These are phyloP conservation scores for Solanum hybrid DNA, from an alignment of 305 asterid genomes.

Conservation along the genomic window DNA sequence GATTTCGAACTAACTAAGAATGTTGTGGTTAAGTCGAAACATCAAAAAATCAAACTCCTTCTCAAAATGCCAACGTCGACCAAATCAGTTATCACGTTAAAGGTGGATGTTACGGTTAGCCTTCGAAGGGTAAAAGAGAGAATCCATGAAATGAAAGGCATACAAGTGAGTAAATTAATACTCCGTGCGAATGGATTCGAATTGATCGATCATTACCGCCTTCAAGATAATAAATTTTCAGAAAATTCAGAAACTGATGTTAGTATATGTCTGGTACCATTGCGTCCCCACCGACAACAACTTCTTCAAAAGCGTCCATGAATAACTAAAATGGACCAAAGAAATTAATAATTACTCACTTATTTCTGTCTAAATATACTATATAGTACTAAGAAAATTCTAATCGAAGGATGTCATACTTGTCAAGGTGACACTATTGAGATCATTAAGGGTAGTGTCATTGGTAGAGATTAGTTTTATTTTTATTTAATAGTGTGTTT, in stretches of 20 bases:
- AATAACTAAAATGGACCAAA: background rate
- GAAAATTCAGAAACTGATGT: conserved; percentile 32
- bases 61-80: conserved; percentile 26
- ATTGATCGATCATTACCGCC: conserved; percentile 23
- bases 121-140: conserved; percentile 32
- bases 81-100: conserved; percentile 3
- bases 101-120: conserved; percentile 15
- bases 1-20: background rate
- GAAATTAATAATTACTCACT: conserved; percentile 18
- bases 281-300: background rate
- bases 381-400: conserved; percentile 23
- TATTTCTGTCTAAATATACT: conserved; percentile 9
- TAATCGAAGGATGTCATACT: conserved; percentile 18
- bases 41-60: conserved; percentile 20
- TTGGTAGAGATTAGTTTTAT: conserved; percentile 23
- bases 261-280: background rate
- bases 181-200: conserved; percentile 32
- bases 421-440: background rate
- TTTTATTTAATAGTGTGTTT: background rate
- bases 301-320: conserved; percentile 16
- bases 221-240: conserved; percentile 22
- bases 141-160: conserved; percentile 27
- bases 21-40: background rate
- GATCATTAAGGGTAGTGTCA: conserved; percentile 31
- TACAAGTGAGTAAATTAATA: conserved; percentile 8